A percentile compares a stretch with the other conserved stretches of the same genome.
Conservation (phyloP, 2,329 filamentous ascomycete species). For the Pestalotiopsis sp. region DNA sequence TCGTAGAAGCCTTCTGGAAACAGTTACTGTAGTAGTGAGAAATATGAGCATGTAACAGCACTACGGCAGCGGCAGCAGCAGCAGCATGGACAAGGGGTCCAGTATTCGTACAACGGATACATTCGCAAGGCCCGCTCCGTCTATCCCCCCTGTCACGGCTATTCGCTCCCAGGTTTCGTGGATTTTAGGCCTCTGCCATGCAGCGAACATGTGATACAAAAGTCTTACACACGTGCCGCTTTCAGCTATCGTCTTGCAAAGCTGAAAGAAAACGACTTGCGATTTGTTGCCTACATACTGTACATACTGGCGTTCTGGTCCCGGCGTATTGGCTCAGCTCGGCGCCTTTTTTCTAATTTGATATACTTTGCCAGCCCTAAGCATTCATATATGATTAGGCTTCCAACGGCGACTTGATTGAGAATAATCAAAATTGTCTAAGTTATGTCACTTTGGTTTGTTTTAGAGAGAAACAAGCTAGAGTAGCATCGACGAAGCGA, state of each 20-base stretch:
- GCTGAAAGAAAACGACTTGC: not conserved
- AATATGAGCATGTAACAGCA: not conserved
- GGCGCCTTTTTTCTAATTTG: too few relatives aligned
- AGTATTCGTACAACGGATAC: not conserved
- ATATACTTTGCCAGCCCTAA: too few relatives aligned
- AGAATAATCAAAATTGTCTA: too few relatives aligned
- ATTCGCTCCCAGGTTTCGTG: not conserved
- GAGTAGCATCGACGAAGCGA: too few relatives aligned
- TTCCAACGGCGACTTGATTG: too few relatives aligned
- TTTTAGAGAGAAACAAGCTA: too few relatives aligned
- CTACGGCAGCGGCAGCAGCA: not conserved
- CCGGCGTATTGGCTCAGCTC: too few relatives aligned
- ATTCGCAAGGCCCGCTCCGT: not conserved
- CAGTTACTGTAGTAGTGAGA: not conserved
- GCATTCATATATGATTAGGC: too few relatives aligned
- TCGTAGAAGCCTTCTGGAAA: not conserved
- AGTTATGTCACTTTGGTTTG: too few relatives aligned
- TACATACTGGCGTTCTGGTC: too few relatives aligned
- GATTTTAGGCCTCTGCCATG: not conserved
- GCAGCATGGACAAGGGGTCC: not conserved
- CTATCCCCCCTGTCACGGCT: not conserved
- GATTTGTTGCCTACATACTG: not conserved
- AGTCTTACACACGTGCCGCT: not conserved
- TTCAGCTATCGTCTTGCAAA: not conserved
- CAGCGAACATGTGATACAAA: not conserved